Evolutionary conservation across 2,329 filamentous ascomycete genomes (phyloP), one percentile per base, ranked within the genome.

Genomic region (Fusarium devonianum): DNA sequence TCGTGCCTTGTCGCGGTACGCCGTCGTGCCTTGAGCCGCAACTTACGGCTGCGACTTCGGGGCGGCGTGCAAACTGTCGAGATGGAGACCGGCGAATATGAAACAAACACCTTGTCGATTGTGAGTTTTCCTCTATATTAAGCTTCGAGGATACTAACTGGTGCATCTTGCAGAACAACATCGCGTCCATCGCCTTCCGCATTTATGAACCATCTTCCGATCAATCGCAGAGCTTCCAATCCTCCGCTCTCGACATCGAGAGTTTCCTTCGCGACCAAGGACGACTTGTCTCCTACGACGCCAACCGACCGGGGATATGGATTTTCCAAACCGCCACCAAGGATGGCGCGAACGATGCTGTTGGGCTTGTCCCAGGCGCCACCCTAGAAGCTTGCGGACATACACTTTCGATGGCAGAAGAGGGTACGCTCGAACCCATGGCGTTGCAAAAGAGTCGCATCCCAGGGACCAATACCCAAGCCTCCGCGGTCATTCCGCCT

Each of bases 1-100:
- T 56, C 49, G 51, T 44, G 48, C 48, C 52, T 56, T 41, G 56
- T 45, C 53, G 44, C 34, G 53, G 55, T 53, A 50, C 54, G 39
- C 44, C 14, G 44, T 41, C 32, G 62, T 60, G 44, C 56, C 59
- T 54, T 39, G 54, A 62, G 60, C 61, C 66, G 64, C 53, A 56
- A 51, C 61, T 48, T 37, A 56, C 56, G 50, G 53, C 60, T 57
- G 57, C 63, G 59, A 65, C 59, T 57, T 58, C 50, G 62, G 59
- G 54, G 55, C 62, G 53, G 55, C 55, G 53, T 56, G 66, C 58
- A 70, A 59, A 66, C 70, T 62, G 70, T 67, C 80, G 81, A 79
- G 67, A 85, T 85, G 82, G 82, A 85, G 71, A 78, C 79, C 70
- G 79, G 80, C 59, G 82, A 85, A 72, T 84, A 83, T 71, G 81